Conservation (phyloP, 2,329 filamentous ascomycete species). For the Verticillium longisporum region DNA sequence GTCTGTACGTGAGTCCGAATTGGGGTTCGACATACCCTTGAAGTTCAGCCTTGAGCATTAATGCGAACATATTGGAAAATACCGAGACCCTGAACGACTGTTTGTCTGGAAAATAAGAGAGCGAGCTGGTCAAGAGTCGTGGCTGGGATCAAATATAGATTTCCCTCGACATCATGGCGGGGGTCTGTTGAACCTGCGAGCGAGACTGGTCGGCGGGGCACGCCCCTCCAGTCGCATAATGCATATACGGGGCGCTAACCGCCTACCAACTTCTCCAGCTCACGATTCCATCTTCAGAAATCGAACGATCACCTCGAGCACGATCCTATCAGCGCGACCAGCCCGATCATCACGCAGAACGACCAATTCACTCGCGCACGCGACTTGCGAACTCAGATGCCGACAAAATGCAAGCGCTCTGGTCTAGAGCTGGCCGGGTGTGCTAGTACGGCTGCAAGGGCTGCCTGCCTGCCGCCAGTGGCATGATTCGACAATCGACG, state of each 20-base stretch:
- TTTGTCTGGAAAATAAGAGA: neutral
- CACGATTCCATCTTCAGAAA: constrained; percentile 1
- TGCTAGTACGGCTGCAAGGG: constrained; percentile 57
- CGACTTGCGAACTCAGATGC: constrained; percentile 20
- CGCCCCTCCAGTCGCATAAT: neutral
- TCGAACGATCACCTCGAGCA: constrained; percentile 5
- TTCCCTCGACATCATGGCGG: neutral
- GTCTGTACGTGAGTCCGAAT: neutral
- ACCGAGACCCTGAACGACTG: neutral
- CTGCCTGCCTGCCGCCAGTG: constrained; percentile 45
- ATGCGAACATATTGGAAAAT: constrained; percentile 51
- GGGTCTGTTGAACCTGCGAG: neutral
- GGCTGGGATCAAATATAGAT: neutral
- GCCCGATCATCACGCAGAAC: neutral
- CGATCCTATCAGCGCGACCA: neutral
- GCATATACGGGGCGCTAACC: neutral
- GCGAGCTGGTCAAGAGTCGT: neutral
- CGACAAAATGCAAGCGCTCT: constrained; percentile 57
- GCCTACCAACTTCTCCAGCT: neutral
- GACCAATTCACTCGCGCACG: constrained; percentile 5
- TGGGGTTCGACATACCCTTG: constrained; percentile 47
- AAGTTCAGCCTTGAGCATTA: constrained; percentile 62
- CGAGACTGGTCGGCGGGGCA: neutral
- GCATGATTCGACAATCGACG: constrained; percentile 42
- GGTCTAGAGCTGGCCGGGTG: constrained; percentile 59